Evolutionary conservation across 2,329 filamentous ascomycete genomes (phyloP).

Genomic region (Colletotrichum higginsianum): DNA sequence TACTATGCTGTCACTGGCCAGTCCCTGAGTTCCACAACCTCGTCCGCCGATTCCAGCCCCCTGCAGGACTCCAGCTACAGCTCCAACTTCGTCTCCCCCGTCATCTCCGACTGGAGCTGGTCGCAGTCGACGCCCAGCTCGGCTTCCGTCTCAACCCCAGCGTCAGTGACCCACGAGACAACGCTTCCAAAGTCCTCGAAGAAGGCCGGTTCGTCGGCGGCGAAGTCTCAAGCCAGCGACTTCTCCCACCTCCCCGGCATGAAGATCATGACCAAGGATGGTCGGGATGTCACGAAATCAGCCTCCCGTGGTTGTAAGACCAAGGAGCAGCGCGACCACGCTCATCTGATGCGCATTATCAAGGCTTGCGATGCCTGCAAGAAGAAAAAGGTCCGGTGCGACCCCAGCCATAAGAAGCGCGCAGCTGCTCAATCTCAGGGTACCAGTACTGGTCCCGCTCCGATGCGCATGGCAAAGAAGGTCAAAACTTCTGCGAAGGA

Average conservation of each 20-base stretch:
- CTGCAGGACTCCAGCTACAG: constrained; percentile 62
- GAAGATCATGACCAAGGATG: constrained; percentile 77
- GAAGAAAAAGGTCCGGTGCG: constrained; percentile 75
- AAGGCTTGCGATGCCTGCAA: constrained; percentile 76
- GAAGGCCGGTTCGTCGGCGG: constrained; percentile 45
- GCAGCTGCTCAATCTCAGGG: constrained; percentile 52
- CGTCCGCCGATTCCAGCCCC: constrained; percentile 61
- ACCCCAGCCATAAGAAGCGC: constrained; percentile 71
- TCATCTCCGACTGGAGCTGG: constrained; percentile 65
- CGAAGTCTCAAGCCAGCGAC: constrained; percentile 52
- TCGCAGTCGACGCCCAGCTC: constrained; percentile 52
- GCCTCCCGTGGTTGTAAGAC: constrained; percentile 76
- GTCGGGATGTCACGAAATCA: constrained; percentile 73
- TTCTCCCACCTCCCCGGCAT: constrained; percentile 72
- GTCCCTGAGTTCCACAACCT: constrained; percentile 54
- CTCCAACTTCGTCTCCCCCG: constrained; percentile 65
- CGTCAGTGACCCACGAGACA: constrained; percentile 48
- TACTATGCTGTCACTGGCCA: constrained; percentile 69
- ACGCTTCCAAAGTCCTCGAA: constrained; percentile 47
- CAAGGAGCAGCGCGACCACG: constrained; percentile 77
- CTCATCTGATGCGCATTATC: constrained; percentile 76
- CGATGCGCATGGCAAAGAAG: constrained; percentile 60
- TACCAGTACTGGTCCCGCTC: constrained; percentile 34
- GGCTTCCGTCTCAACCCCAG: constrained; percentile 50
- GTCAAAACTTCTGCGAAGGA: constrained; percentile 50